Evolutionary conservation across 345 rosid genomes (phyloP).

Genomic region (Brassica napus): Da-Ae NC_063447.1:15447501-15448000

Average conservation of each 20-base stretch:
- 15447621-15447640: constrained; percentile 8
- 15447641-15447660: constrained; percentile 23
- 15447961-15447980: background rate
- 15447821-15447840: constrained; percentile 52
- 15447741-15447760: constrained; percentile 67
- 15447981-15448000: background rate
- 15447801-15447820: background rate
- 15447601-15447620: background rate
- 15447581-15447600: constrained; percentile 55
- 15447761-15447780: background rate
- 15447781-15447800: background rate
- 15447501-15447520: constrained; percentile 67
- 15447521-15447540: constrained; percentile 91
- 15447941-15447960: constrained; percentile 23
- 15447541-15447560: constrained; percentile 86
- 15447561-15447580: constrained; percentile 86
- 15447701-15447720: constrained; percentile 64
- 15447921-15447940: constrained; percentile 99
- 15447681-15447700: constrained; percentile 93
- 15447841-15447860: constrained; percentile 90
- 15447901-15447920: constrained; percentile 77
- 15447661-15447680: constrained; percentile 98
- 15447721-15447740: constrained; percentile 97
- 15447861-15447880: constrained; percentile 79
- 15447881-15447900: constrained; percentile 67